Base-by-base conservation (phyloP, 1,139 yeast genomes). In the Saccharomyces uvarum region DNA sequence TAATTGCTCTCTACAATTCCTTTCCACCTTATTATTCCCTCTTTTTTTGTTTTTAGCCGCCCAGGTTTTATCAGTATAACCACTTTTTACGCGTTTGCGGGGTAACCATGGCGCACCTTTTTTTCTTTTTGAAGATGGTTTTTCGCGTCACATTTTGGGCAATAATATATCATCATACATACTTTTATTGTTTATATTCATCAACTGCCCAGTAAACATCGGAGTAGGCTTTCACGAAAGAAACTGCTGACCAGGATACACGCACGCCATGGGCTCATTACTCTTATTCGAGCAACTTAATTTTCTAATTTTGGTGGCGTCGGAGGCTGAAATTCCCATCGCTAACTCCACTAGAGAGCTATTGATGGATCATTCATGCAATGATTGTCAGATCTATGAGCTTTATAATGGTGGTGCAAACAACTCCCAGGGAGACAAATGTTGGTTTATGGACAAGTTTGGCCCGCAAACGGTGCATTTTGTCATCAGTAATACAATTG, bases 401-500 rank as follows among this genome's bases (percentile, higher is more conserved):
- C 44, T 38, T 16, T 38, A 38, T 16, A 19, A 38, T 5, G 24
- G 14, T 4, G 24, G 11, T 38, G 8, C 4, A 2, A 9, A 13
- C 2, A 7, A 4, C 11, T 41, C 32, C 4, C 41, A 27, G 27
- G 14, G 16, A 2, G 33, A 11, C 13, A 38, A 6, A 16, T 26
- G 6, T 16, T 38, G 44, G 44, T 38, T 38, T 24, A 38, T 38
- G 16, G 44, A 52, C 4, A 52, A 56, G 16, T 57, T 56, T 58
- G 49, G 55, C 4, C 31, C 47, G 24, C 44, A 65, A 58, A 50
- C 50, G 32, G 51, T 74, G 69, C 59, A 77, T 16, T 86, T 84
- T 58, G 78, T 88, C 9, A 75, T 88, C 6, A 72, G 88, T n/a
- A 73, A 75, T 33, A 71, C 78, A 4, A 67, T 75, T 2, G 76